A percentile compares a stretch with the other conserved stretches of the same genome.
These are phyloP conservation scores for Chaetomium tenue DNA, from an alignment of 495 filamentous ascomycete genomes.

Conservation along the genomic window DNA sequence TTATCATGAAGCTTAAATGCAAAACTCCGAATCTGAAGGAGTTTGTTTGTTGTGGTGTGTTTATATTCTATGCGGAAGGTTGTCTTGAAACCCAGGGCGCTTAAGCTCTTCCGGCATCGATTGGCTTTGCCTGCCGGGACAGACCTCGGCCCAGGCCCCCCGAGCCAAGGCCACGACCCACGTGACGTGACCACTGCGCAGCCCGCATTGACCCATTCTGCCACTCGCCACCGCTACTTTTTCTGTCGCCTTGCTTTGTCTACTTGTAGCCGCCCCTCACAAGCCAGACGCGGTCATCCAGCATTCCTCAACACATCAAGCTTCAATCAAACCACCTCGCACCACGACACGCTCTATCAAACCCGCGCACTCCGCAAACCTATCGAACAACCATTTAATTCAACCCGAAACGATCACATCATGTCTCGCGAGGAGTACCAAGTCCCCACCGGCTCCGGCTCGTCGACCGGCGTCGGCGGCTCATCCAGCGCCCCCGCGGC, in stretches of 20 bases:
- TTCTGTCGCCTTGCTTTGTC: slow-evolving; percentile 23
- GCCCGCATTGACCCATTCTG: slow-evolving; percentile 30
- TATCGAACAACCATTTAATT: background rate
- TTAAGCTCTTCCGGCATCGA: background rate
- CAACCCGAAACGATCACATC: slow-evolving; percentile 6
- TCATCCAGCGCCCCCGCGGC: slow-evolving; percentile 21
- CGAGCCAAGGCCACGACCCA: background rate
- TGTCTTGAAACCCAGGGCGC: background rate
- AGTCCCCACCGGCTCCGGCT: slow-evolving; percentile 46
- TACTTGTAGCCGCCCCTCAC: slow-evolving; percentile 16
- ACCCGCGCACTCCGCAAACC: background rate
- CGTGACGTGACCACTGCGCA: slow-evolving; percentile 3
- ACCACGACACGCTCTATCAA: slow-evolving; percentile 4
- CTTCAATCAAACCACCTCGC: slow-evolving; percentile 1
- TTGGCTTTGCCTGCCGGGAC: slow-evolving; percentile 15
- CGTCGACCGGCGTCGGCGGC: slow-evolving; percentile 32
- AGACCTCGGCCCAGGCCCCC: slow-evolving; percentile 2
- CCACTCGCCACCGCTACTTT: slow-evolving; percentile 36
- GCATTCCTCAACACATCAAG: slow-evolving; percentile 4
- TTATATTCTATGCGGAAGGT: background rate
- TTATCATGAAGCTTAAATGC: background rate
- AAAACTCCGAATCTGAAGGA: background rate
- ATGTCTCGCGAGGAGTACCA: slow-evolving; percentile 66
- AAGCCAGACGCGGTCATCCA: background rate
- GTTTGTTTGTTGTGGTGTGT: background rate